Conservation (phyloP, 2,329 filamentous ascomycete species). For the Trichoderma sp. region DNA sequence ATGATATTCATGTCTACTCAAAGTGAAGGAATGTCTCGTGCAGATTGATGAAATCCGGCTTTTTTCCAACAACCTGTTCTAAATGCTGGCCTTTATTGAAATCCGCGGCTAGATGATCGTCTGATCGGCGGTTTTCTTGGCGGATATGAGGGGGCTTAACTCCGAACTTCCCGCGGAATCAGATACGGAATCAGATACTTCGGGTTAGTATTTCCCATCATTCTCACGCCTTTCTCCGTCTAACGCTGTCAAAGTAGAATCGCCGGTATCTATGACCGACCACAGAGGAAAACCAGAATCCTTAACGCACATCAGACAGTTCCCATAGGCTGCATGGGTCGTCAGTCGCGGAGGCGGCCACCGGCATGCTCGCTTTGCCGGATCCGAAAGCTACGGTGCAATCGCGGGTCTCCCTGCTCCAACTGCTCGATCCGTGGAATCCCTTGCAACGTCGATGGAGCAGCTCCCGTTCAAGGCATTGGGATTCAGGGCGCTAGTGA, state of each 20-base stretch:
- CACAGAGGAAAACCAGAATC: neutral
- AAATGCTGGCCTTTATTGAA: neutral
- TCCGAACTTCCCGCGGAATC: neutral
- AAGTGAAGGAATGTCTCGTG: neutral
- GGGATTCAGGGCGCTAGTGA: neutral
- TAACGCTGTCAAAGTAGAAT: neutral
- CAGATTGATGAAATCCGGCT: neutral
- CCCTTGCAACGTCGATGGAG: neutral
- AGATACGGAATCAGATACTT: neutral
- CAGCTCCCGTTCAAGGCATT: neutral
- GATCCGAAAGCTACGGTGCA: conserved; percentile 13
- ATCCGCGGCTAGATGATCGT: neutral
- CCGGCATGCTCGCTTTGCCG: conserved; percentile 11
- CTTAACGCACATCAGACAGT: neutral
- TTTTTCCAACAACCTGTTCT: neutral
- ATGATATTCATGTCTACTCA: neutral
- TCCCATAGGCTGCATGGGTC: neutral
- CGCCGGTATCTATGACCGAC: neutral
- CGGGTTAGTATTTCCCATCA: neutral
- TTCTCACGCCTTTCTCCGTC: neutral
- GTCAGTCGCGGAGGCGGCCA: conserved; percentile 4
- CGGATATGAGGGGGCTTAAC: neutral
- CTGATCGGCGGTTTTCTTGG: neutral
- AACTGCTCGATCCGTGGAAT: conserved; percentile 14
- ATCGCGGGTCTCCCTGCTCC: conserved; percentile 8